Percentiles rank a stretch among this genome's conserved stretches.
phyloP scores from a whole-genome alignment of 805 yeast species.

The Candida takata region DNA sequence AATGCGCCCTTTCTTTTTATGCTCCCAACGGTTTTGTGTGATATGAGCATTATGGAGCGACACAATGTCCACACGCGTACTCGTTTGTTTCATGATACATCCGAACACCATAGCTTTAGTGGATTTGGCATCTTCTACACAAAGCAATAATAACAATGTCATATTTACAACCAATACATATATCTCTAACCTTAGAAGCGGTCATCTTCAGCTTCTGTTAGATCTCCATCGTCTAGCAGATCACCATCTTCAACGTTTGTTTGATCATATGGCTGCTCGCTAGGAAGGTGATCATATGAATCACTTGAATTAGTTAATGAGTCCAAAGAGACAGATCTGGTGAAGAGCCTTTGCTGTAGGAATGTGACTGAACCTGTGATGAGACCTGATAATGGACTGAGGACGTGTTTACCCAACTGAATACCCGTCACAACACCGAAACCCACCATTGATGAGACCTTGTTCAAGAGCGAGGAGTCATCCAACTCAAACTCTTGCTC shows the following conservation, averaged over 20 bases:
- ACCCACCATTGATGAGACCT: slow-evolving; percentile 28
- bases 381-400: slow-evolving; percentile 10
- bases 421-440: slow-evolving; percentile 27
- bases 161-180: no score
- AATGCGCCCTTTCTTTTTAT: no score
- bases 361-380: slow-evolving; percentile 4
- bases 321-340: slow-evolving; percentile 16
- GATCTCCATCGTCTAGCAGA: slow-evolving; percentile 25
- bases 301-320: slow-evolving; percentile 2
- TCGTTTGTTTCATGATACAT: no score
- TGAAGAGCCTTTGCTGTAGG: slow-evolving; percentile 15
- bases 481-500: slow-evolving; percentile 70
- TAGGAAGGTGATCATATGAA: slow-evolving; percentile 6
- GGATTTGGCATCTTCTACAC: no score
- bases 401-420: slow-evolving; percentile 9
- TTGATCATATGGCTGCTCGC: slow-evolving; percentile 8
- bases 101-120: no score
- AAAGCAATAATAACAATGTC: no score
- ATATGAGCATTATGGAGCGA: no score
- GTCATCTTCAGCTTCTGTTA: slow-evolving; percentile 24
- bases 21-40: no score
- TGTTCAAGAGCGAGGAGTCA: slow-evolving; percentile 49
- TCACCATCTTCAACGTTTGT: slow-evolving; percentile 19
- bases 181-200: slow-evolving; percentile 13
- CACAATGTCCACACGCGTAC: no score